These are phyloP conservation scores for Actinomortierella wolfii DNA, from an alignment of 371 early-diverging fungal species.

Conservation along the genomic window DNA sequence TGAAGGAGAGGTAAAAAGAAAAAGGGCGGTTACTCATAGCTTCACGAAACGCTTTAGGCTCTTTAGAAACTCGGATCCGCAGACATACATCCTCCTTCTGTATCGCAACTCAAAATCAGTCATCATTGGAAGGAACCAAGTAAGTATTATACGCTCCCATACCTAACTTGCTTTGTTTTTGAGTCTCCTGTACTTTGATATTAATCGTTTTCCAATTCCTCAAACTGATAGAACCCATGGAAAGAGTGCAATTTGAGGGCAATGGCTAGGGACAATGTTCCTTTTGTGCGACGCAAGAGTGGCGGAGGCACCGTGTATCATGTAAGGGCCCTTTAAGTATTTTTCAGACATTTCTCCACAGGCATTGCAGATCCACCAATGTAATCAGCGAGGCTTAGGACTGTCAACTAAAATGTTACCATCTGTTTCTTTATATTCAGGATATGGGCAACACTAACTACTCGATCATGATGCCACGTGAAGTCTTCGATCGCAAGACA, in stretches of 20 bases:
- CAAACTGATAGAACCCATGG: constrained; percentile 82
- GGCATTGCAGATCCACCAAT: too few relatives aligned
- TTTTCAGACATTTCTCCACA: too few relatives aligned
- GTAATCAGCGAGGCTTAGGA: too few relatives aligned
- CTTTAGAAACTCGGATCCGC: constrained; percentile 68
- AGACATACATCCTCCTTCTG: constrained; percentile 74
- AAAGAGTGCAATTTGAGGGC: constrained; percentile 84
- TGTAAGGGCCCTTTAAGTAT: constrained; percentile 50
- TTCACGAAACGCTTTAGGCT: constrained; percentile 47
- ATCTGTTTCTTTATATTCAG: constrained; percentile 42
- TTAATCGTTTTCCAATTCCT: neutral
- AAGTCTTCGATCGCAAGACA: constrained; percentile 73
- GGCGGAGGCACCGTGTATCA: constrained; percentile 99
- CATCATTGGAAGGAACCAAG: constrained; percentile 95
- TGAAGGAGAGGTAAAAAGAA: neutral
- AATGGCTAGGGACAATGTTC: constrained; percentile 69
- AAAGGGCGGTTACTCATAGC: neutral
- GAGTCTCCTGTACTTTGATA: too few relatives aligned
- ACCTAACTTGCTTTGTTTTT: too few relatives aligned
- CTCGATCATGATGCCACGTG: constrained; percentile 91
- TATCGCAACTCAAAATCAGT: constrained; percentile 91
- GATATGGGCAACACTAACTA: constrained; percentile 96
- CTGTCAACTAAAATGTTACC: too few relatives aligned
- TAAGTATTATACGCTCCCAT: too few relatives aligned
- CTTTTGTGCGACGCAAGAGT: constrained; percentile 86